phyloP scores from a whole-genome alignment of 2,329 filamentous ascomycete species.

The Hyphodiscus sp. region DNA sequence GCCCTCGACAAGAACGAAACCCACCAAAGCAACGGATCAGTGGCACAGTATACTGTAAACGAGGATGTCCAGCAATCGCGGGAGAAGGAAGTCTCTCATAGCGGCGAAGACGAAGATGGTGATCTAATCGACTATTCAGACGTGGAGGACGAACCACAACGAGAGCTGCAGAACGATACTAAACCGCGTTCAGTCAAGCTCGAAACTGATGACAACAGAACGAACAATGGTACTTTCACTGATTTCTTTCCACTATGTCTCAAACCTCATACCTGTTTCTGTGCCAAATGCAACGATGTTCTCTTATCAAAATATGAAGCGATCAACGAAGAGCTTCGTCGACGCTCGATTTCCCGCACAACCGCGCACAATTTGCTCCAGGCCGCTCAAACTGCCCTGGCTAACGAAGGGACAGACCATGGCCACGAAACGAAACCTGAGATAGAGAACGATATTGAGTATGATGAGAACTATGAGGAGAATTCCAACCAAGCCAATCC shows the following conservation, averaged over 20 bases:
- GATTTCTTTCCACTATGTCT: slow-evolving; percentile 23
- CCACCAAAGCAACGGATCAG: background rate
- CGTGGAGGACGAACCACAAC: slow-evolving; percentile 28
- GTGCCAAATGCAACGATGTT: slow-evolving; percentile 22
- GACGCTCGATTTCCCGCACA: slow-evolving; percentile 12
- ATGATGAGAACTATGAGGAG: slow-evolving; percentile 26
- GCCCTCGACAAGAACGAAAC: background rate
- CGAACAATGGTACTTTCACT: slow-evolving; percentile 22
- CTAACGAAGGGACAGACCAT: slow-evolving; percentile 2
- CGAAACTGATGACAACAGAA: slow-evolving; percentile 8
- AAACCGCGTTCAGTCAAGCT: background rate
- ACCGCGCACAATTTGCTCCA: slow-evolving; percentile 3
- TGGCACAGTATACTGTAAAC: background rate
- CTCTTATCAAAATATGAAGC: slow-evolving; percentile 20
- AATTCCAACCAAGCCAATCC: slow-evolving; percentile 1
- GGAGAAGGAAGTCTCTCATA: background rate
- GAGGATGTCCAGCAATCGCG: background rate
- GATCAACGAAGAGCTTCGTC: slow-evolving; percentile 19
- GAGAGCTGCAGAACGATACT: background rate
- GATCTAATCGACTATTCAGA: slow-evolving; percentile 46
- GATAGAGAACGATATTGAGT: slow-evolving; percentile 33
- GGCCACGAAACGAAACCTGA: slow-evolving; percentile 4
- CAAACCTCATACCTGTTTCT: slow-evolving; percentile 21
- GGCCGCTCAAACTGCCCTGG: background rate
- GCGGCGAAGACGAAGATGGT: slow-evolving; percentile 27